These are phyloP conservation scores for Chaetomium fimeti DNA, from an alignment of 495 filamentous ascomycete species.

Conservation along the genomic window DNA sequence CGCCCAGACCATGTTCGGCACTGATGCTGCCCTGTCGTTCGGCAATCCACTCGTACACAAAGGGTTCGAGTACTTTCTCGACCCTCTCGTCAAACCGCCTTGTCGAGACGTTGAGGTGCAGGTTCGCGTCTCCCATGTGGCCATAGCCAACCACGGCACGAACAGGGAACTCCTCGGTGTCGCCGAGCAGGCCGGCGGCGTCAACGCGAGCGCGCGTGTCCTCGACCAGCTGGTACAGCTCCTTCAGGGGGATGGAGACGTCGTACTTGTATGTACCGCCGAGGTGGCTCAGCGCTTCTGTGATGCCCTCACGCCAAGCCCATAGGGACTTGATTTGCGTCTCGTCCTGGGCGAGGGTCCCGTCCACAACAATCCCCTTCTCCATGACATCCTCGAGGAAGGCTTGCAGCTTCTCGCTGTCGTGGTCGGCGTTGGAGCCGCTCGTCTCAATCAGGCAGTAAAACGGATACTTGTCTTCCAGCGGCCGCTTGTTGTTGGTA, in stretches of 20 bases:
- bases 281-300: conserved; percentile 83
- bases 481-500: conserved; percentile 71
- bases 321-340: conserved; percentile 83
- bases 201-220: conserved; percentile 71
- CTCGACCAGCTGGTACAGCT: conserved; percentile 85
- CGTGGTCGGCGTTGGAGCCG: conserved; percentile 90
- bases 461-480: conserved; percentile 83
- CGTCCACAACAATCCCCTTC: conserved; percentile 78
- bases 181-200: conserved; percentile 71
- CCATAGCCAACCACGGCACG: conserved; percentile 92
- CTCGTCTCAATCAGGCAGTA: conserved; percentile 96
- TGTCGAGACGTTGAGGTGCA: conserved; percentile 86
- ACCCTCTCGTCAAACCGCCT: conserved; percentile 82
- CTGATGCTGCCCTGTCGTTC: conserved; percentile 86
- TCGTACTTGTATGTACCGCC: conserved; percentile 99
- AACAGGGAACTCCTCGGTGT: conserved; percentile 74
- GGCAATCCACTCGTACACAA: conserved; percentile 94
- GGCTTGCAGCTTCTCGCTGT: conserved; percentile 75
- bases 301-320: conserved; percentile 90
- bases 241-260: conserved; percentile 84
- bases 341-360: conserved; percentile 86
- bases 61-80: conserved; percentile 88
- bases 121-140: conserved; percentile 94
- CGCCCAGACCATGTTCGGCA: conserved; percentile 89
- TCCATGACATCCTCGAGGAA: conserved; percentile 92